Percentiles rank a stretch among this genome's conserved stretches.
Conservation (phyloP, 2,329 filamentous ascomycete species). For the Sarocladiaceae sp. region DNA sequence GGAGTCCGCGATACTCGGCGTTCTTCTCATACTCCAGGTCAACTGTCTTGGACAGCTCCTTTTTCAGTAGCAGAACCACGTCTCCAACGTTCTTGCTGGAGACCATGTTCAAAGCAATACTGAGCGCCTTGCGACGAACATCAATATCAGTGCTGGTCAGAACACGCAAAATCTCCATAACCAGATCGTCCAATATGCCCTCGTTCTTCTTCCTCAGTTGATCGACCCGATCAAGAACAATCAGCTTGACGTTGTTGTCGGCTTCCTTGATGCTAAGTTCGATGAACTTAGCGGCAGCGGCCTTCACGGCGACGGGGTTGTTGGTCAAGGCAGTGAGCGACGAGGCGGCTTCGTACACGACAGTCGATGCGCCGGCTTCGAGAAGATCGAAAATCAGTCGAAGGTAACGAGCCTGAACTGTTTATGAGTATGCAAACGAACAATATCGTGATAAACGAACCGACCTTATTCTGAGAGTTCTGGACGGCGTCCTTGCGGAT, state of each 20-base stretch:
- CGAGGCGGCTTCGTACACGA: slow-evolving; percentile 95
- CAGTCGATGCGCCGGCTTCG: slow-evolving; percentile 86
- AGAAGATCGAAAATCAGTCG: slow-evolving; percentile 94
- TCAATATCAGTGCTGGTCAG: slow-evolving; percentile 94
- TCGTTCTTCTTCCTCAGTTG: slow-evolving; percentile 82
- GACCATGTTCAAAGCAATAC: slow-evolving; percentile 93
- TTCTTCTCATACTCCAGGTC: slow-evolving; percentile 99
- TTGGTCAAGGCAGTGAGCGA: slow-evolving; percentile 89
- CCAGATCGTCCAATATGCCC: slow-evolving; percentile 84
- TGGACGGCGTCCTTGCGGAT: slow-evolving; percentile 96
- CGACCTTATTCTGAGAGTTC: slow-evolving; percentile 87
- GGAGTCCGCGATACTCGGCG: slow-evolving; percentile 84
- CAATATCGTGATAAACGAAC: slow-evolving; percentile 16
- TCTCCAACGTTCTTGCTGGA: slow-evolving; percentile 99
- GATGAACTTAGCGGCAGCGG: slow-evolving; percentile 91
- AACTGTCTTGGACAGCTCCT: slow-evolving; percentile 94
- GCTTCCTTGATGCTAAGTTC: slow-evolving; percentile 96
- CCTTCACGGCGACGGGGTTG: slow-evolving; percentile 96
- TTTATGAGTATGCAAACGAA: background rate
- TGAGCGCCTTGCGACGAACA: slow-evolving; percentile 84
- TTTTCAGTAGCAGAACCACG: slow-evolving; percentile 91
- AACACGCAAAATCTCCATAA: slow-evolving; percentile 94
- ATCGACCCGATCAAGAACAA: slow-evolving; percentile 90
- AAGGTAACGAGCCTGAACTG: slow-evolving; percentile 70
- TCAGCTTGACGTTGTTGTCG: slow-evolving; percentile 98